A percentile compares a stretch with the other conserved stretches of the same genome.
Conservation (phyloP, 495 filamentous ascomycete species). For the Daldinia concentrica region DNA sequence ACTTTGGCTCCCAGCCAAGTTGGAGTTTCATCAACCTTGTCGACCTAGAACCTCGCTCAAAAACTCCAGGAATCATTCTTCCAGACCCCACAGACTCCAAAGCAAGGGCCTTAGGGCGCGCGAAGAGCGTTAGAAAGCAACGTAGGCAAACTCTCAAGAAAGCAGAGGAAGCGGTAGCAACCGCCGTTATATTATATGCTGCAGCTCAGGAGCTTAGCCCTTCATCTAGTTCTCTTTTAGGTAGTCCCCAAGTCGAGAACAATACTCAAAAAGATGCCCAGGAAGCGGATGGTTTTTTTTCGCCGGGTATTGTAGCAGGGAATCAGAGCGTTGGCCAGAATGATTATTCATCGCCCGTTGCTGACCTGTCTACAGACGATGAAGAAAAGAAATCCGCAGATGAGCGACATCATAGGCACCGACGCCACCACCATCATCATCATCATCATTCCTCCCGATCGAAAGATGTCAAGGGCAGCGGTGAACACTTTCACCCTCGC, state of each 20-base stretch:
- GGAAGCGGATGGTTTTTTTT: constrained; percentile 31
- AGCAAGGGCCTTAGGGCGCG: constrained; percentile 51
- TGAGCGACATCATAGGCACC: constrained; percentile 49
- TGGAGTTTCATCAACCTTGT: constrained; percentile 20
- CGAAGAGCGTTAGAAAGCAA: constrained; percentile 50
- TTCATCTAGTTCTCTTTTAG: constrained; percentile 26
- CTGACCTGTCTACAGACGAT: constrained; percentile 60
- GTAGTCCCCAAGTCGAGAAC: constrained; percentile 30
- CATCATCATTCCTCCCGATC: constrained; percentile 31
- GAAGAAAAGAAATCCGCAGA: constrained; percentile 51
- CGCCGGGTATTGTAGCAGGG: constrained; percentile 27
- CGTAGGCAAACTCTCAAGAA: constrained; percentile 52
- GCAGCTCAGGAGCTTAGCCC: constrained; percentile 53
- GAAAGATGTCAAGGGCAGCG: constrained; percentile 46
- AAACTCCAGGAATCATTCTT: constrained; percentile 55
- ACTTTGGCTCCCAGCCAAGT: constrained; percentile 15
- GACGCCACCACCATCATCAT: constrained; percentile 39
- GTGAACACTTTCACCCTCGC: constrained; percentile 42
- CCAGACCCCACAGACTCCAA: constrained; percentile 55
- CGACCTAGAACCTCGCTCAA: constrained; percentile 51
- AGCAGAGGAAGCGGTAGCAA: constrained; percentile 57
- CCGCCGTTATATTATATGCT: constrained; percentile 59
- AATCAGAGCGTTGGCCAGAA: constrained; percentile 42
- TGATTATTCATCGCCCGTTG: constrained; percentile 49
- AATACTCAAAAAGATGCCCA: constrained; percentile 32